Conservation (phyloP, 2,329 filamentous ascomycete species). For the Trichoderma semiorbis region DNA sequence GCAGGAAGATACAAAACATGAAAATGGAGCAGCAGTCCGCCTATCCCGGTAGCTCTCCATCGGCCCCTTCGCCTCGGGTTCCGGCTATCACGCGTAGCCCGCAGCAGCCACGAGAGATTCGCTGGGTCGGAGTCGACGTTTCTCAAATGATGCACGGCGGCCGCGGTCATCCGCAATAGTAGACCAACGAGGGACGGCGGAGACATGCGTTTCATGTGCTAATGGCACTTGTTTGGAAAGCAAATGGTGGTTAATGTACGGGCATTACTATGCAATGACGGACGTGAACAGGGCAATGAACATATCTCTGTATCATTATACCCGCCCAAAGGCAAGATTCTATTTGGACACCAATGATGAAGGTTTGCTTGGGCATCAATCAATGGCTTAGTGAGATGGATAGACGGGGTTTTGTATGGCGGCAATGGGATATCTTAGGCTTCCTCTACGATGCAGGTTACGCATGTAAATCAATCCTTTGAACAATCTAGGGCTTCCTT, state of each 20-base stretch:
- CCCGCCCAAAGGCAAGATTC: neutral
- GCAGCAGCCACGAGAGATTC: conserved; percentile 20
- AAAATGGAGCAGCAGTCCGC: conserved; percentile 34
- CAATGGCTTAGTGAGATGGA: neutral
- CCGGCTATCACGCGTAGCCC: conserved; percentile 14
- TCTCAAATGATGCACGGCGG: conserved; percentile 23
- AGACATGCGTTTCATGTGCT: neutral
- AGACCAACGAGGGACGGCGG: neutral
- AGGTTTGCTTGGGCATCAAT: neutral
- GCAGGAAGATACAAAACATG: conserved; percentile 33
- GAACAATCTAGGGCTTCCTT: neutral
- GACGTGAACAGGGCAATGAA: conserved; percentile 2
- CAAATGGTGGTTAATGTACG: neutral
- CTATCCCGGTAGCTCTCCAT: conserved; percentile 17
- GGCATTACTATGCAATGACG: neutral
- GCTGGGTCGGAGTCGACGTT: conserved; percentile 23
- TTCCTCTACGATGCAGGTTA: neutral
- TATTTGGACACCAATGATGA: neutral
- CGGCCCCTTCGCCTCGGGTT: neutral
- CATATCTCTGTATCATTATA: conserved; percentile 17
- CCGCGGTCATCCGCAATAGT: conserved; percentile 5
- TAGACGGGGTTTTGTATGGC: neutral
- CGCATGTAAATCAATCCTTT: neutral
- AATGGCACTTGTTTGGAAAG: neutral
- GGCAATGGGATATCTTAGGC: neutral